Base-by-base conservation (phyloP, 495 filamentous ascomycete species). In the Halenospora varia region DNA sequence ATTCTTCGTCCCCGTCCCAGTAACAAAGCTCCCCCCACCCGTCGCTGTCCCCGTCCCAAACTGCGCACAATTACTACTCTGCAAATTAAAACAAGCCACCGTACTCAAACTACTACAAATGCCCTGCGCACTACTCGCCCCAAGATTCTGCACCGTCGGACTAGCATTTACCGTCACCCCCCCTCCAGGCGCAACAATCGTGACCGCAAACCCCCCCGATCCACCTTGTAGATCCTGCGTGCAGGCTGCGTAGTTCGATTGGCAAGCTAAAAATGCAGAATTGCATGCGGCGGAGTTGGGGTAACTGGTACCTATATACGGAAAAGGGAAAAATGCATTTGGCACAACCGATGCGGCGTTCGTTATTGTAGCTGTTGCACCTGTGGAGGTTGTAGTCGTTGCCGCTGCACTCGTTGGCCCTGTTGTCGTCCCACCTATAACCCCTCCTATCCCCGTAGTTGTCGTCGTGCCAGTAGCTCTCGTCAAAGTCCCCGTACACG, bases 401-500 rank as follows among this genome's bases (percentile, higher is more conserved):
- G 47, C 59, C 13, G 57, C 60, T 10, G 56, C 50, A 11, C 48
- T 54, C 57, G 47, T 71, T 0, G 67, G 66, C 9, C 68, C 67
- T 1, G 66, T 47, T 3, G 55, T 49, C 15, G 22, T 51, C 3
- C 59, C 67, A 2, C 63, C 60, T 2, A 64, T 51, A 13, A 52
- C 64, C 8, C 69, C 70, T 18, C 64, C 67, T 48, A n/a, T n/a
- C n/a, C 69, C 60, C 3, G 56, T 6, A 35, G 29, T 70, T 11
- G 39, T 60, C 17, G 60, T 63, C 0, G 68, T 71, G 13, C 9
- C 24, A 20, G 57, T 22, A 2, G 63, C 25, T n/a, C 18, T 18
- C 9, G 6, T 23, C 2, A 88, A 68, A 11, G 72, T 81, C 2
- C 86, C 86, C 0, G 83, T 88, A 64, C 86, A 89, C 29, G 70